phyloP scores from a whole-genome alignment of 352 stramenopile genomes.

The Stephanocyclus meneghinianus region DNA sequence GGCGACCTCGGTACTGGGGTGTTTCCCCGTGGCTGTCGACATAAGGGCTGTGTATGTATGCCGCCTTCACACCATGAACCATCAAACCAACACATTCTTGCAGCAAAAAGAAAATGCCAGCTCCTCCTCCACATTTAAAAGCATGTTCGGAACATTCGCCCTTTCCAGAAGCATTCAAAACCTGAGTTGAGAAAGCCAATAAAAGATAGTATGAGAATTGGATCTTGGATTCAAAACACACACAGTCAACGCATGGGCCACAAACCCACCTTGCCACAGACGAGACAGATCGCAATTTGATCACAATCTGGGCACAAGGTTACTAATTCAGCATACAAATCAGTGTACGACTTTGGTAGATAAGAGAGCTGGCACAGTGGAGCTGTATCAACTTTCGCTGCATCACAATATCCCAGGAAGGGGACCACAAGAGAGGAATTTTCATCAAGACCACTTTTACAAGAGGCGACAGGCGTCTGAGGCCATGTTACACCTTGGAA shows the following conservation, averaged over 20 bases:
- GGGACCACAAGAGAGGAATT: conserved; percentile 23
- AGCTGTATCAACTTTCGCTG: not conserved
- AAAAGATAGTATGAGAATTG: not conserved
- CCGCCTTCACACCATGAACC: conserved; percentile 78
- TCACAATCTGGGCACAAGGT: conserved; percentile 72
- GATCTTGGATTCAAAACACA: not conserved
- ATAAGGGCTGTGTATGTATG: conserved; percentile 84
- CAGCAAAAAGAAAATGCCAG: conserved; percentile 83
- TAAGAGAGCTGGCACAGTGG: conserved; percentile 51
- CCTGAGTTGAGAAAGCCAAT: conserved; percentile 9
- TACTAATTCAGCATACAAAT: conserved; percentile 80
- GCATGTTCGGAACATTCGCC: conserved; percentile 82
- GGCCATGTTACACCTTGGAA: conserved; percentile 6
- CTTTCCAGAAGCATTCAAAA: conserved; percentile 80
- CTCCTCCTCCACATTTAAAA: conserved; percentile 76
- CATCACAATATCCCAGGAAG: conserved; percentile 37
- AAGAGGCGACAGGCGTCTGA: not conserved
- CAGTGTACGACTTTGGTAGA: conserved; percentile 83
- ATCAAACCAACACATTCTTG: conserved; percentile 83
- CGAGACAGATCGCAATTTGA: conserved; percentile 81
- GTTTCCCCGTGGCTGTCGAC: conserved; percentile 84
- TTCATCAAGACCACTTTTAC: not conserved
- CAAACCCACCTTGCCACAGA: conserved; percentile 74
- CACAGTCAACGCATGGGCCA: not conserved
- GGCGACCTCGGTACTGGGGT: conserved; percentile 79